Conservation (phyloP, 73 alveolate species). For the Tetrahymena malaccensis region DNA sequence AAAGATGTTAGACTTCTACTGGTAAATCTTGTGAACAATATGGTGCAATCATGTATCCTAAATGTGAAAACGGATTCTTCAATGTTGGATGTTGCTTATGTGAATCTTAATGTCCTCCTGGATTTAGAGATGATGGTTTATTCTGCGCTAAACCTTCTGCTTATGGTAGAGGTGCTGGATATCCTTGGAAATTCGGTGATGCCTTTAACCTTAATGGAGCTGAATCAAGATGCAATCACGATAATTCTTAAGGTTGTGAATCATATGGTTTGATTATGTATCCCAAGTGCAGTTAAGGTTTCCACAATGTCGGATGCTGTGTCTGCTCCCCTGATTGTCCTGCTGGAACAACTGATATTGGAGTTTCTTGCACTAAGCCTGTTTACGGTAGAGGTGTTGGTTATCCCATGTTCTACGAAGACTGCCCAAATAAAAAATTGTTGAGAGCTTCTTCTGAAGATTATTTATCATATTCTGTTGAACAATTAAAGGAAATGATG, state of each 20-base stretch:
- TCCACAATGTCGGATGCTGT: constrained; percentile 36
- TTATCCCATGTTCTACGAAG: constrained; percentile 24
- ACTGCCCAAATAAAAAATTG: not conserved
- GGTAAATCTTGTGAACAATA: constrained; percentile 20
- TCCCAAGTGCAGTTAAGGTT: constrained; percentile 21
- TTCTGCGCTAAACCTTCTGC: constrained; percentile 39
- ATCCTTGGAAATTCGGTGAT: constrained; percentile 3
- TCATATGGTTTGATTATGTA: constrained; percentile 27
- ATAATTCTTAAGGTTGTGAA: constrained; percentile 36
- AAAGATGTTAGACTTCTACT: not conserved
- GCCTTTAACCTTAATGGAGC: not conserved
- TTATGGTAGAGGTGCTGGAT: constrained; percentile 47
- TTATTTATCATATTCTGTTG: not conserved
- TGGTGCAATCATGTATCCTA: constrained; percentile 27
- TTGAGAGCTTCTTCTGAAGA: not conserved
- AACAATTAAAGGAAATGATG: not conserved
- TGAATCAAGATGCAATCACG: not conserved
- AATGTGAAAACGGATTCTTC: constrained; percentile 20
- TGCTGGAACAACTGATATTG: constrained; percentile 31
- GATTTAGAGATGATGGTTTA: constrained; percentile 32
- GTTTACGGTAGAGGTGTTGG: constrained; percentile 46
- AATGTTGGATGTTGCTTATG: constrained; percentile 39
- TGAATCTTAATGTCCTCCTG: constrained; percentile 31
- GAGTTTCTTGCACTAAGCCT: constrained; percentile 36
- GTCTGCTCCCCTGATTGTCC: constrained; percentile 42